Percentiles rank a stretch among this genome's conserved stretches.
phyloP scores from a whole-genome alignment of 768 basidiomycete genomes.

The Rhodocollybia butyracea region DNA sequence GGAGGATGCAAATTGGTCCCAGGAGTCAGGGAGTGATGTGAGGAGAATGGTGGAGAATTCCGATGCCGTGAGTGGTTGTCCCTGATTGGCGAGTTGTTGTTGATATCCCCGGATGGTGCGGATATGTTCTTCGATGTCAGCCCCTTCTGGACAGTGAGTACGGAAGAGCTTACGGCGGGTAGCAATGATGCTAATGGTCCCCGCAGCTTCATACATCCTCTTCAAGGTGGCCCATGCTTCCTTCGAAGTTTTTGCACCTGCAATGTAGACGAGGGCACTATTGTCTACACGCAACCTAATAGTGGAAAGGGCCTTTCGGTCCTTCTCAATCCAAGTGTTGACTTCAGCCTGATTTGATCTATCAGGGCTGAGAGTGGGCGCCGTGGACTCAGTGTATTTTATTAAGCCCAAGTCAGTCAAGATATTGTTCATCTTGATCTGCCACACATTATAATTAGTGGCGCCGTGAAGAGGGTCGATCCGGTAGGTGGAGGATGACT shows the following conservation, averaged over 20 bases:
- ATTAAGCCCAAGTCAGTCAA: slow-evolving; percentile 8
- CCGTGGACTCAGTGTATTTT: slow-evolving; percentile 3
- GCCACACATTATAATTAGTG: slow-evolving; percentile 11
- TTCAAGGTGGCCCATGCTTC: slow-evolving; percentile 26
- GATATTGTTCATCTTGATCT: slow-evolving; percentile 13
- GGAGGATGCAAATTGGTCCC: slow-evolving; percentile 26
- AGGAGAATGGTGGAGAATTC: slow-evolving; percentile 29
- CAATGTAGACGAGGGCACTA: slow-evolving; percentile 25
- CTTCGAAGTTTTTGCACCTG: slow-evolving; percentile 17
- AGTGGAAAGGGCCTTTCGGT: slow-evolving; percentile 19
- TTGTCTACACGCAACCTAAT: slow-evolving; percentile 28
- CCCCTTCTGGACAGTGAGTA: slow-evolving; percentile 22
- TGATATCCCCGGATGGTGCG: slow-evolving; percentile 19
- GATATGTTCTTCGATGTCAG: slow-evolving; percentile 29
- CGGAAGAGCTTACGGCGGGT: slow-evolving; percentile 23
- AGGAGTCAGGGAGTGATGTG: slow-evolving; percentile 29
- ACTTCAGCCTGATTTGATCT: not conserved
- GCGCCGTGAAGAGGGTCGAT: slow-evolving; percentile 11
- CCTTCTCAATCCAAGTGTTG: not conserved
- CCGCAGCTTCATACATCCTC: slow-evolving; percentile 24
- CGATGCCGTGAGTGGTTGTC: slow-evolving; percentile 18
- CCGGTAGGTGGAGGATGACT: slow-evolving; percentile 1
- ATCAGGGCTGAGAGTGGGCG: not conserved
- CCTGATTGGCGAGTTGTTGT: slow-evolving; percentile 20
- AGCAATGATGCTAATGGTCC: slow-evolving; percentile 23